phyloP scores from a whole-genome alignment of 23 red algal species.

The Cyanidiococcus yangmingshanensis region DNA sequence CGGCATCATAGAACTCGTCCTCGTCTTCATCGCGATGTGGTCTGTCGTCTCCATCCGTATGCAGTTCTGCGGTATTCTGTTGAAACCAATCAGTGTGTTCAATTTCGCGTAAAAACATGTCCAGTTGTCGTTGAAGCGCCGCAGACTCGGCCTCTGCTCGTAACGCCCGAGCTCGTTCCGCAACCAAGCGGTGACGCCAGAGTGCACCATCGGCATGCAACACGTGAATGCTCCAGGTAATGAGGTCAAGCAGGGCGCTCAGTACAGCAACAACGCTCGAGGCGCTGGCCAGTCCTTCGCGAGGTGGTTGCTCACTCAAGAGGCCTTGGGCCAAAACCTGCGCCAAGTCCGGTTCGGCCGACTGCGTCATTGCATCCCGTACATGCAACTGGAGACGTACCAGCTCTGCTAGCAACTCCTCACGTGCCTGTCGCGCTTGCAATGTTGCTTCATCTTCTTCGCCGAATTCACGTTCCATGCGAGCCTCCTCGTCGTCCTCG shows the following conservation, averaged over 20 bases:
- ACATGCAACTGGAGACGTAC: slow-evolving; percentile 12
- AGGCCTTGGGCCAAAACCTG: neutral
- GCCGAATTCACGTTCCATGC: slow-evolving; percentile 1
- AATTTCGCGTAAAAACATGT: neutral
- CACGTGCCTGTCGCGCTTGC: slow-evolving; percentile 1
- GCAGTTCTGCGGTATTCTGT: neutral
- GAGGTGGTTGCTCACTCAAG: neutral
- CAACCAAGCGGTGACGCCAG: slow-evolving; percentile 21
- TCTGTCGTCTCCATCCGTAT: slow-evolving; percentile 11
- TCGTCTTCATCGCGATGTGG: slow-evolving; percentile 6
- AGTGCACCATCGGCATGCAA: slow-evolving; percentile 20
- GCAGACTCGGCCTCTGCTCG: slow-evolving; percentile 10
- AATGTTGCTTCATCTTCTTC: slow-evolving; percentile 7
- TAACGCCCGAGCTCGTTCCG: slow-evolving; percentile 4
- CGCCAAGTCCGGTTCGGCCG: neutral
- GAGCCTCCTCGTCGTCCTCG: neutral
- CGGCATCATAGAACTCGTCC: slow-evolving; percentile 29
- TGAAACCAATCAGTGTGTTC: neutral
- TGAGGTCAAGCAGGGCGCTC: slow-evolving; percentile 13
- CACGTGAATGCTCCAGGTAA: slow-evolving; percentile 33
- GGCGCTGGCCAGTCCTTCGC: neutral
- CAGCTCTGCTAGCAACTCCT: slow-evolving; percentile 26
- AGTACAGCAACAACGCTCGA: neutral
- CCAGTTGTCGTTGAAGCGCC: slow-evolving; percentile 18
- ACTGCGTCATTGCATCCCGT: neutral